phyloP scores from a whole-genome alignment of 2,329 filamentous ascomycete genomes.

The Beauveria rudraprayagi region DNA sequence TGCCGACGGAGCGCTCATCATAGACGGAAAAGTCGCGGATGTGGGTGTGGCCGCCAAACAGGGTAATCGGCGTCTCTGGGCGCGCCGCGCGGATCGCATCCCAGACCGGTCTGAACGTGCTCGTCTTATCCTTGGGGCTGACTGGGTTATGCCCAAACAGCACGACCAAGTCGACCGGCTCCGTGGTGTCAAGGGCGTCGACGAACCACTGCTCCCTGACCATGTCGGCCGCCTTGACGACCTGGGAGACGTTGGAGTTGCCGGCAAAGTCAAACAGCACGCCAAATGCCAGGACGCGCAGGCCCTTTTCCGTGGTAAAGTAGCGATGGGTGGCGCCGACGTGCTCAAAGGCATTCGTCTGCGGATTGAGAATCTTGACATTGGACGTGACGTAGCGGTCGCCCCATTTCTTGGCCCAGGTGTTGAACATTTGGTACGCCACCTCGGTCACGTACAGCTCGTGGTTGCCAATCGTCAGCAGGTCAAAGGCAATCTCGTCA shows the following conservation, averaged over 20 bases:
- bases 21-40: constrained; percentile 58
- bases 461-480: constrained; percentile 48
- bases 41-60: constrained; percentile 58
- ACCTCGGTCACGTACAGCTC: constrained; percentile 57
- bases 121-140: constrained; percentile 33
- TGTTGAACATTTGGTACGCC: constrained; percentile 52
- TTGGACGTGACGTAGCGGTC: constrained; percentile 39
- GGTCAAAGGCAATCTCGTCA: constrained; percentile 33
- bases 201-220: constrained; percentile 52
- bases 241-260: constrained; percentile 53
- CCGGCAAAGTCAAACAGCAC: constrained; percentile 42
- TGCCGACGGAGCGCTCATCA: constrained; percentile 51
- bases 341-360: constrained; percentile 32
- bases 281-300: constrained; percentile 37
- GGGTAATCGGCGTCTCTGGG: constrained; percentile 52
- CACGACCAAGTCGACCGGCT: constrained; percentile 56
- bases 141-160: constrained; percentile 57
- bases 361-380: constrained; percentile 33
- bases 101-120: constrained; percentile 39
- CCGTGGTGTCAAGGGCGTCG: constrained; percentile 41
- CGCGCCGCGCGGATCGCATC: constrained; percentile 49
- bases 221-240: constrained; percentile 45
- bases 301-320: constrained; percentile 33
- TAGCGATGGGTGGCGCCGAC: constrained; percentile 36
- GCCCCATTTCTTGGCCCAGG: constrained; percentile 49